These are phyloP conservation scores for Yamadazyma aaseri DNA, from an alignment of 1,139 yeast genomes.

Conservation along the genomic window DNA sequence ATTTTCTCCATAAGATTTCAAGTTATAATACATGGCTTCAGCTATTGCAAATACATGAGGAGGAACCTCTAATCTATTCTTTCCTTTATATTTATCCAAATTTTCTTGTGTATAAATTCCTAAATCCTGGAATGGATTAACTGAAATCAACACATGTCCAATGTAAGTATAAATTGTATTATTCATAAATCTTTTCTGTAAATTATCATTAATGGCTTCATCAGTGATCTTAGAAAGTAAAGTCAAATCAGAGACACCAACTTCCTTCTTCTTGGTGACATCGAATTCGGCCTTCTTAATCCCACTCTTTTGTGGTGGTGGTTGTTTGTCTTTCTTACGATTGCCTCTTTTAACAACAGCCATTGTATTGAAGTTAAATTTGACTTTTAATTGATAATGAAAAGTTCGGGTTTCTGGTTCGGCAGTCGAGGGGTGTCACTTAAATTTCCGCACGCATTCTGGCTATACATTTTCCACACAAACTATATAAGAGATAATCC, in stretches of 20 bases:
- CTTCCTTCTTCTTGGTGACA: slow-evolving; percentile 85
- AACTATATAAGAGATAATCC: neutral
- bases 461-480: neutral
- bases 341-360: slow-evolving; percentile 77
- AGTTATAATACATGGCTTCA: slow-evolving; percentile 92
- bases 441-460: neutral
- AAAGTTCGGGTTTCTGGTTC: neutral
- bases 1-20: slow-evolving; percentile 91
- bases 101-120: slow-evolving; percentile 88
- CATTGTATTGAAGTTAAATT: slow-evolving; percentile 48
- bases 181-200: slow-evolving; percentile 84
- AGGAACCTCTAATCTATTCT: slow-evolving; percentile 93
- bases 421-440: neutral
- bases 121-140: slow-evolving; percentile 93
- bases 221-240: slow-evolving; percentile 85
- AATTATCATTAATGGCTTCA: slow-evolving; percentile 88
- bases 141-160: slow-evolving; percentile 89
- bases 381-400: too few relatives aligned
- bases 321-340: slow-evolving; percentile 57
- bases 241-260: slow-evolving; percentile 94
- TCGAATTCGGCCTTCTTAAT: slow-evolving; percentile 94
- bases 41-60: slow-evolving; percentile 99
- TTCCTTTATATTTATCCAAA: slow-evolving; percentile 77
- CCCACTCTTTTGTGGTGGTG: slow-evolving; percentile 55
- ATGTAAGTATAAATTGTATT: slow-evolving; percentile 87